A percentile compares a stretch with the other conserved stretches of the same genome.
Conservation (phyloP, 2,329 filamentous ascomycete genomes). For the Colletotrichum lini region DNA sequence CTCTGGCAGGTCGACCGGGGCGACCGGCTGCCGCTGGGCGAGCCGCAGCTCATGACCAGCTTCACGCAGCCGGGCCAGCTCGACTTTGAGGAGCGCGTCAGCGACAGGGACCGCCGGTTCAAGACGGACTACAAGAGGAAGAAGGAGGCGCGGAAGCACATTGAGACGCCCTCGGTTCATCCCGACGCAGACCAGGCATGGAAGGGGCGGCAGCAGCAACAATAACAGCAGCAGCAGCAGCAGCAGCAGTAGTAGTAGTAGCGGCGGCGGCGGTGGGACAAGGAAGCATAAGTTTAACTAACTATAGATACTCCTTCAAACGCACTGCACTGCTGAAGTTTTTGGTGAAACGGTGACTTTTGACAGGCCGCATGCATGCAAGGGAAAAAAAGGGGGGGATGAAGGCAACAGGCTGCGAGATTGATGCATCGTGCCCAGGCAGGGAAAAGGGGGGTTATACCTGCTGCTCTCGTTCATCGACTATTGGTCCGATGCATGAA, state of each 20-base stretch:
- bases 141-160: slow-evolving; percentile 58
- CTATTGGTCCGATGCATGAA: slow-evolving; percentile 32
- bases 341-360: slow-evolving; percentile 4
- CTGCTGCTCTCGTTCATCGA: neutral
- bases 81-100: slow-evolving; percentile 60
- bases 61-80: slow-evolving; percentile 65
- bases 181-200: slow-evolving; percentile 45
- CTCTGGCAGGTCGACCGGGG: slow-evolving; percentile 88
- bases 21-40: slow-evolving; percentile 68
- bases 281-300: slow-evolving; percentile 8
- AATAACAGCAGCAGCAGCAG: neutral
- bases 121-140: slow-evolving; percentile 62
- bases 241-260: neutral
- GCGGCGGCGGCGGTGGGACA: neutral
- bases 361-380: neutral
- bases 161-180: slow-evolving; percentile 60
- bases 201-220: slow-evolving; percentile 22
- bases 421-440: slow-evolving; percentile 18
- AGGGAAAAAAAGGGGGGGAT: neutral
- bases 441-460: neutral
- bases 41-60: slow-evolving; percentile 69
- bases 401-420: neutral
- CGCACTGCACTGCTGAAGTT: slow-evolving; percentile 9
- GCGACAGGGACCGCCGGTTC: slow-evolving; percentile 62
- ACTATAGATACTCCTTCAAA: slow-evolving; percentile 10